Evolutionary conservation across 495 filamentous ascomycete genomes (phyloP), one percentile per base, ranked within the genome.

Genomic region (Podospora appendiculata): DNA sequence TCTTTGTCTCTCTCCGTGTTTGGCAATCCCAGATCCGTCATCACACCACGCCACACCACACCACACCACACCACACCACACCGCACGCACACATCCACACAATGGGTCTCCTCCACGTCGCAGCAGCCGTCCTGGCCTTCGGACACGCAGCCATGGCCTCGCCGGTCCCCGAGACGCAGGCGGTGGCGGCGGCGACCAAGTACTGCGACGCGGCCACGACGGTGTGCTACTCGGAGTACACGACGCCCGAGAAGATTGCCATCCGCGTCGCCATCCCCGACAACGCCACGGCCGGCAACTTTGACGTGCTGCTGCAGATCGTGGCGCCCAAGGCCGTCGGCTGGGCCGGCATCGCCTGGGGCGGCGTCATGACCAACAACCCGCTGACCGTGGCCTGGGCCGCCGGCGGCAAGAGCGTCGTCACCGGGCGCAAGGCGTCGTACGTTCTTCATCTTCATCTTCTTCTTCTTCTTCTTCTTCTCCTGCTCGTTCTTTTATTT

Each of bases 301-400:
- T 70, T 47, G 64, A 68, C 39, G 47, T 68, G n/a, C 50, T 69
- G 11, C 56, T 72, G 12, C 65, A 68, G 51, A 66, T 72, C 35
- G 57, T 56, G 8, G 69, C 69, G 2, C 68, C 69, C 47, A 66
- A 61, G 55, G 45, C 64, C 14, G 63, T 63, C 17, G 68, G 67
- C 32, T 72, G 69, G 69, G 69, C 68, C 0, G 68, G 62, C 6
- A 43, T 72, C 6, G 69, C 68, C 7, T 70, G 66, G 60, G 69
- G 69, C 17, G 69, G 68, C 38, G 45, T 49, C 54, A 72, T 72
- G 69, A 56, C 58, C 47, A 70, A 70, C 56, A 70, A 72, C 58
- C 68, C 69, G 12, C 58, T 72, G 48, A 61, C 62, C 6, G 62
- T 72, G 11, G 64, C 53, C 13, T 72, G 69, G 69, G 56, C 68